Percentiles rank a stretch among this genome's conserved stretches.
phyloP scores from a whole-genome alignment of 345 rosid species.

The Linum usitatissimum region DNA sequence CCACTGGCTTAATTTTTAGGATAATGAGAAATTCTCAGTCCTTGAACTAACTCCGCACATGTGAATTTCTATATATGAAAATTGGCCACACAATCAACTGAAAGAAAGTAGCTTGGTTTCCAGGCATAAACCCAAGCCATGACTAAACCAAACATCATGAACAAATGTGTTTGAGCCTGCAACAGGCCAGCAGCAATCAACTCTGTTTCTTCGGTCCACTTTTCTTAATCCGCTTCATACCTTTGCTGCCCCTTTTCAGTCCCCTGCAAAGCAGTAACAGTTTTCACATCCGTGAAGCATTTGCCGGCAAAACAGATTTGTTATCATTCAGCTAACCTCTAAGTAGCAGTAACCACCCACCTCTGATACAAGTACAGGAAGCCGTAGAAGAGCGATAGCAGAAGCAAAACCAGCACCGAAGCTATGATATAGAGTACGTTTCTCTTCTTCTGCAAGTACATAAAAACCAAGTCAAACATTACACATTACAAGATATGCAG shows the following conservation, averaged over 20 bases:
- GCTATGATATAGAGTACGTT: constrained; percentile 13
- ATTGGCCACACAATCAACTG: too few species aligned
- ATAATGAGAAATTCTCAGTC: neutral
- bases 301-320: neutral
- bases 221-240: constrained; percentile 19
- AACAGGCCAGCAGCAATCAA: neutral
- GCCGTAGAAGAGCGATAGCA: constrained; percentile 20
- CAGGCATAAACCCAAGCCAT: too few species aligned
- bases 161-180: too few species aligned
- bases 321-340: neutral
- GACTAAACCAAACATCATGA: neutral
- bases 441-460: constrained; percentile 13
- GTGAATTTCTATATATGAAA: neutral
- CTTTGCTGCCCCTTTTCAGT: constrained; percentile 15
- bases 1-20: neutral
- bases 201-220: constrained; percentile 15
- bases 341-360: constrained; percentile 1
- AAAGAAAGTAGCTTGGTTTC: too few species aligned
- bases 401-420: constrained; percentile 16
- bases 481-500: too few species aligned
- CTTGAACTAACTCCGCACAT: neutral
- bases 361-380: constrained; percentile 20
- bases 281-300: neutral
- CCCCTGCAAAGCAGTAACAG: constrained; percentile 14
- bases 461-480: neutral